Percentiles rank a stretch among this genome's conserved stretches.
Conservation (phyloP, 768 basidiomycete species). For the Gloeophyllum trabeum region DNA sequence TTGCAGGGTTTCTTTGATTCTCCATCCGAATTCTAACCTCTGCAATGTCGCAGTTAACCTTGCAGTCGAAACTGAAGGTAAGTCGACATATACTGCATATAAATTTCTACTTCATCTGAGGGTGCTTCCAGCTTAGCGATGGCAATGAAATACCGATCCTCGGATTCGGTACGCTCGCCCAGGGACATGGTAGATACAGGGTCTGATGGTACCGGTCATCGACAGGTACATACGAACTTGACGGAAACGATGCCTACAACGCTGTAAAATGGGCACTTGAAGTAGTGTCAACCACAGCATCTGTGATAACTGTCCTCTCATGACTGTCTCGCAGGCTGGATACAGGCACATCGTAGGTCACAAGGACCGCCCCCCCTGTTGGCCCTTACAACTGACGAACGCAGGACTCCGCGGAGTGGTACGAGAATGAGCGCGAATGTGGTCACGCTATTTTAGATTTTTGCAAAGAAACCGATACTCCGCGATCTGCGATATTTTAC, state of each 20-base stretch:
- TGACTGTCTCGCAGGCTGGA: slow-evolving; percentile 32
- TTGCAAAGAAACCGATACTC: slow-evolving; percentile 30
- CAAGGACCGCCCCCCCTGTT: not conserved
- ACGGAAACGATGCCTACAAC: slow-evolving; percentile 42
- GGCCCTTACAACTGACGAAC: slow-evolving; percentile 2
- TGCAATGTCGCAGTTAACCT: not conserved
- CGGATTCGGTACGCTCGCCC: slow-evolving; percentile 34
- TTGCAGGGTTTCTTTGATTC: too few relatives aligned
- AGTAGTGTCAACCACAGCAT: slow-evolving; percentile 20
- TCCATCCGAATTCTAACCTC: too few relatives aligned
- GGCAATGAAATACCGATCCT: slow-evolving; percentile 44
- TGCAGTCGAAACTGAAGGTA: slow-evolving; percentile 16
- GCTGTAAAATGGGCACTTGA: slow-evolving; percentile 53
- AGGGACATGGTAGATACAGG: not conserved
- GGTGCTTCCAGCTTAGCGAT: slow-evolving; percentile 29
- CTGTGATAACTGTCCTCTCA: slow-evolving; percentile 1
- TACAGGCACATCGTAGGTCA: slow-evolving; percentile 54
- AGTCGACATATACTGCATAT: not conserved
- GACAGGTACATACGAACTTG: slow-evolving; percentile 50
- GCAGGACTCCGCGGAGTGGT: slow-evolving; percentile 39
- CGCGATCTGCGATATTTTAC: slow-evolving; percentile 53
- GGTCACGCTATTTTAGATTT: slow-evolving; percentile 51
- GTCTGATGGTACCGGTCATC: not conserved
- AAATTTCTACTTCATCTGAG: not conserved
- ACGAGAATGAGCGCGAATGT: slow-evolving; percentile 58